phyloP scores from a whole-genome alignment of 768 basidiomycete species.

The Coprinopsis marcescibilis region DNA sequence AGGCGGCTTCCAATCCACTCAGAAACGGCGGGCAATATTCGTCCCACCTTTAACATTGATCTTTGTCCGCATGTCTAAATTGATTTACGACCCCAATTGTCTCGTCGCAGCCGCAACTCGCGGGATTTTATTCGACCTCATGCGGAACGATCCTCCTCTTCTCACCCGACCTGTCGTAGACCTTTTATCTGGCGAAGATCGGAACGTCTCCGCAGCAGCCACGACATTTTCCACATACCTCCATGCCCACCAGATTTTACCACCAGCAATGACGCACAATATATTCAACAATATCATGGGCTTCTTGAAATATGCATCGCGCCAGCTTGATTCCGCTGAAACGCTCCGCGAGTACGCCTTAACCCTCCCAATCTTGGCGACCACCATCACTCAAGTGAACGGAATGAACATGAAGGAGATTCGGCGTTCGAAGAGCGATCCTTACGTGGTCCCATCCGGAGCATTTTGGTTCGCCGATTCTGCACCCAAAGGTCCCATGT shows the following conservation, averaged over 20 bases:
- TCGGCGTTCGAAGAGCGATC: conserved; percentile 65
- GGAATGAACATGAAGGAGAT: conserved; percentile 69
- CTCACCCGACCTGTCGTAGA: conserved; percentile 60
- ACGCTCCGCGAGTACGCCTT: conserved; percentile 49
- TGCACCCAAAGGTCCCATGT: conserved; percentile 55
- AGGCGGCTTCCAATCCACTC: conserved; percentile 35
- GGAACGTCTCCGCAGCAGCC: conserved; percentile 42
- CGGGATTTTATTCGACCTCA: conserved; percentile 52
- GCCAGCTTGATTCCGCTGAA: conserved; percentile 35
- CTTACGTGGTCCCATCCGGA: conserved; percentile 63
- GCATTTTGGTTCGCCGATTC: conserved; percentile 61
- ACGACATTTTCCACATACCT: conserved; percentile 50
- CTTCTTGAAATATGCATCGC: conserved; percentile 50
- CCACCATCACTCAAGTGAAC: conserved; percentile 58
- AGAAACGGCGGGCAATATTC: conserved; percentile 62
- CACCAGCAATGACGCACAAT: conserved; percentile 59
- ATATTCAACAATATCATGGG: conserved; percentile 69
- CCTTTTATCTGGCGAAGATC: conserved; percentile 45
- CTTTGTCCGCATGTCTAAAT: conserved; percentile 46
- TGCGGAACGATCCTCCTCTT: conserved; percentile 72
- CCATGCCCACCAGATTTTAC: conserved; percentile 49
- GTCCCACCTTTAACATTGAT: conserved; percentile 52
- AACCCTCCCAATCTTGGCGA: conserved; percentile 52
- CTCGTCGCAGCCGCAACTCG: conserved; percentile 52
- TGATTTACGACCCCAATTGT: conserved; percentile 50